Base-by-base conservation (phyloP, 2,329 filamentous ascomycete species). In the Fusarium scirpi region DNA sequence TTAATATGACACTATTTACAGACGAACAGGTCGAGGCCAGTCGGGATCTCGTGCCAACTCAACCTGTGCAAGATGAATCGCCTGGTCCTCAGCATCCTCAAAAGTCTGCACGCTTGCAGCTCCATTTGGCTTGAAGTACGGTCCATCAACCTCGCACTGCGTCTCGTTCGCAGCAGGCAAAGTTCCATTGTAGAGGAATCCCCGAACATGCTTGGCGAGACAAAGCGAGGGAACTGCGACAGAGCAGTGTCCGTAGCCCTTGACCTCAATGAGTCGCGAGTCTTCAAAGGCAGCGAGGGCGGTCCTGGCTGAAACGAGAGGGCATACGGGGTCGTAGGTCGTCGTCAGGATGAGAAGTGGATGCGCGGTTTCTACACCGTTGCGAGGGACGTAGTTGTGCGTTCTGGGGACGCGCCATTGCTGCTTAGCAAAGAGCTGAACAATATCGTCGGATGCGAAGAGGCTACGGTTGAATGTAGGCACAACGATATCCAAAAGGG, bases 281-380 rank as follows among this genome's bases (percentile, higher is more conserved):
- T 74, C 79, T 16, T 75, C 74, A 58, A 82, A 84, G 0, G 77
- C 76, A 3, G 70, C 69, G 5, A 76, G 76, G 0, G 83, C 82
- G 0, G 72, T 74, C 25, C 71, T 72, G 2, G 82, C 82, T 4
- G 82, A 83, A 1, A 77, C 63, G 1, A 84, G 65, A 3, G 82
- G 79, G 24, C 87, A 90, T 1, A 90, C 86, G 0, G 89, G 89
- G 6, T 81, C 78, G 29, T 77, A 76, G 1, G 72, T 76, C 0
- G 74, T 80, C 1, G 76, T 77, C 9, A 81, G 57, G 2, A 81
- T 69, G 0, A 81, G 71, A 1, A 81, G 47, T 18, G 79, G 79
- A 22, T 79, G 65, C 0, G 68, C 71, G 3, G 77, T 80, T 24
- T 70, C 52, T 44, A 91, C 72, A 3, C 62, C 59, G 4, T 54